These are phyloP conservation scores for Litchi chinensis DNA, from an alignment of 345 rosid species.

Conservation along the genomic window DNA sequence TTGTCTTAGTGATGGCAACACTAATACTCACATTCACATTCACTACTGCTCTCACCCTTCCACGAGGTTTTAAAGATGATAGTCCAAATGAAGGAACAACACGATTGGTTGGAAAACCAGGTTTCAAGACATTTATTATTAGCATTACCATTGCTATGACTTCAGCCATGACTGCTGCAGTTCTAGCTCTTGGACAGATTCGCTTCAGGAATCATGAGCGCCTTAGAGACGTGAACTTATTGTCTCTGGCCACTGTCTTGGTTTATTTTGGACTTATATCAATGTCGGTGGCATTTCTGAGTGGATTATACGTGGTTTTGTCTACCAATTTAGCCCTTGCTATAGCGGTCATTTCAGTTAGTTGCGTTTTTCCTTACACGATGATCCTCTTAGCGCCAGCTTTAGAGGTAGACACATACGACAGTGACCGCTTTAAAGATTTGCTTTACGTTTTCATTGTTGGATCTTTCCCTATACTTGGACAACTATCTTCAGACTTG, in stretches of 20 bases:
- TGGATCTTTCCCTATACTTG: too few species aligned
- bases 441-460: too few species aligned
- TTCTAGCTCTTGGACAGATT: constrained; percentile 7
- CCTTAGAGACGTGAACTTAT: too few species aligned
- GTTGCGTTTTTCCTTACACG: not conserved
- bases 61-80: constrained; percentile 13
- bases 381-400: too few species aligned
- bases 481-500: too few species aligned
- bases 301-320: constrained; percentile 18
- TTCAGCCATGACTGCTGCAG: constrained; percentile 19
- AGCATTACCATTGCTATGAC: constrained; percentile 15
- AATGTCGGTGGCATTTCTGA: constrained; percentile 20
- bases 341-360: not conserved
- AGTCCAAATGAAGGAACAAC: not conserved
- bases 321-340: not conserved
- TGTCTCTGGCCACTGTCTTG: too few species aligned
- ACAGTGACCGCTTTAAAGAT: too few species aligned
- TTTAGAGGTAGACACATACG: too few species aligned
- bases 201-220: too few species aligned
- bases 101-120: not conserved
- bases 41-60: constrained; percentile 21
- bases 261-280: constrained; percentile 8
- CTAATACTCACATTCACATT: constrained; percentile 27
- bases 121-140: constrained; percentile 1
- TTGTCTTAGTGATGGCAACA: constrained; percentile 17